These are phyloP conservation scores for Otatea glauca DNA, from an alignment of 176 grass and related monocot genomes.

Conservation along the genomic window DNA sequence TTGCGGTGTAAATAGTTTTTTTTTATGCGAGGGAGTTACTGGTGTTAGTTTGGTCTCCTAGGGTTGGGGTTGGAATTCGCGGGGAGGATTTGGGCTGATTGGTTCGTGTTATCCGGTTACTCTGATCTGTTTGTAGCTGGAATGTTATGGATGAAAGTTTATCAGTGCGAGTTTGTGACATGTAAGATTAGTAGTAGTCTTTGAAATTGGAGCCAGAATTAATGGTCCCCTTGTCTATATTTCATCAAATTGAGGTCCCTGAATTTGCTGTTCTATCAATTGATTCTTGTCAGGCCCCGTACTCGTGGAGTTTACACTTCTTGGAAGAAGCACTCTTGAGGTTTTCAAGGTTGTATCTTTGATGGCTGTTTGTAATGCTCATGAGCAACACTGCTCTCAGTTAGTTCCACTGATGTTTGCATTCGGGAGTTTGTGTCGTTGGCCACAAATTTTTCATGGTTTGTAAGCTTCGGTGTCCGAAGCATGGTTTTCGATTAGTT, in stretches of 20 bases:
- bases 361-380: neutral
- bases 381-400: neutral
- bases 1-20: neutral
- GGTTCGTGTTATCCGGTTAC: neutral
- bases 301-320: neutral
- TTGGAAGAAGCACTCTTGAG: neutral
- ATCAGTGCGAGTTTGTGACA: neutral
- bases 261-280: neutral
- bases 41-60: neutral
- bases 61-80: neutral
- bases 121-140: conserved; percentile 3
- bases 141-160: neutral
- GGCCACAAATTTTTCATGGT: neutral
- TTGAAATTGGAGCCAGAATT: neutral
- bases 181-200: neutral
- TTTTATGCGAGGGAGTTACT: neutral
- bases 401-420: neutral
- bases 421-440: neutral
- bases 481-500: neutral
- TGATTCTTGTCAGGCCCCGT: neutral
- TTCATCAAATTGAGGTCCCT: neutral
- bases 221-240: neutral
- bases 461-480: neutral
- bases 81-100: neutral
- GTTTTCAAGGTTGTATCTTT: neutral